A percentile compares a stretch with the other conserved stretches of the same genome.
Evolutionary conservation across 331 rosid species (phyloP).

Genomic region (Acacia concinna): DNA sequence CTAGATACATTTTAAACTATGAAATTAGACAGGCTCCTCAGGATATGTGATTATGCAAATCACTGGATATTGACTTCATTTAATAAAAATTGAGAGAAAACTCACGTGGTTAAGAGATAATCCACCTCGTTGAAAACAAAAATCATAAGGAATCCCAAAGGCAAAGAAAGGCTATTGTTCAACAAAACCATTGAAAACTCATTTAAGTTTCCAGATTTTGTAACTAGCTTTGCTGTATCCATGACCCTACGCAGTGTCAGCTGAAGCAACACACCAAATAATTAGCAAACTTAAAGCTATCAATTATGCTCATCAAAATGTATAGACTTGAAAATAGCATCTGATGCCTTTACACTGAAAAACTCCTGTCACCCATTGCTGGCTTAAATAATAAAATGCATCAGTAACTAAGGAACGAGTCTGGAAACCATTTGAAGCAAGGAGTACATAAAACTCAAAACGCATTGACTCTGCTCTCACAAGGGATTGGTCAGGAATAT

Average conservation of each 20-base stretch:
- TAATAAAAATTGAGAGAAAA: slow-evolving; percentile 19
- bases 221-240: slow-evolving; percentile 91
- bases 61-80: slow-evolving; percentile 23
- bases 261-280: slow-evolving; percentile 49
- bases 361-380: background rate
- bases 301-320: slow-evolving; percentile 3
- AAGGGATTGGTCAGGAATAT: background rate
- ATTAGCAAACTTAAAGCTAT: slow-evolving; percentile 30
- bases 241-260: slow-evolving; percentile 85
- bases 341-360: background rate
- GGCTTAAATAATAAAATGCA: background rate
- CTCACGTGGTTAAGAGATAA: slow-evolving; percentile 89
- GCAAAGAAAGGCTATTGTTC: slow-evolving; percentile 89
- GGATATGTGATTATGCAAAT: slow-evolving; percentile 13
- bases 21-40: slow-evolving; percentile 6
- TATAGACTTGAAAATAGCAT: background rate
- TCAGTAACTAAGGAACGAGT: background rate
- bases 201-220: slow-evolving; percentile 87
- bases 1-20: slow-evolving; percentile 17
- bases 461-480: background rate
- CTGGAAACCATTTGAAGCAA: background rate
- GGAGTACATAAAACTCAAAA: background rate
- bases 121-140: slow-evolving; percentile 83
- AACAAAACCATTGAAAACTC: slow-evolving; percentile 98
- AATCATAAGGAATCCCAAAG: slow-evolving; percentile 77